A percentile compares a stretch with the other conserved stretches of the same genome.
These are phyloP conservation scores for Candida freyschussii DNA, from an alignment of 1,139 yeast genomes.

Conservation along the genomic window DNA sequence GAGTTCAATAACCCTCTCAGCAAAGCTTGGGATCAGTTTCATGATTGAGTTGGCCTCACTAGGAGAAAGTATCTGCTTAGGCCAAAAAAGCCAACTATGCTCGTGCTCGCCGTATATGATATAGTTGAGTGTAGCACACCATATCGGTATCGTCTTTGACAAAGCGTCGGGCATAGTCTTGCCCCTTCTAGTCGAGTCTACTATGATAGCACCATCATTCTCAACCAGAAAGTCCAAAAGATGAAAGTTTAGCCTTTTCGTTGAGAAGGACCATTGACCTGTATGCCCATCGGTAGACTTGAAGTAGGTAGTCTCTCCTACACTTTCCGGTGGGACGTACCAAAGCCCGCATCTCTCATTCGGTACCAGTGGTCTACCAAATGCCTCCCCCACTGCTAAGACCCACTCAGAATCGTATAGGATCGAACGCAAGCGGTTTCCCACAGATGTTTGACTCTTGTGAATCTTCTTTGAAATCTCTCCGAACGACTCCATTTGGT, in stretches of 20 bases:
- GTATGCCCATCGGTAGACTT: conserved; percentile 91
- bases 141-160: conserved; percentile 81
- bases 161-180: conserved; percentile 82
- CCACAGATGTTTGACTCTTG: conserved; percentile 51
- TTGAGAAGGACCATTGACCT: conserved; percentile 72
- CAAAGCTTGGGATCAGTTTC: conserved; percentile 45
- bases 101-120: conserved; percentile 39
- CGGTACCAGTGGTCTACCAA: conserved; percentile 46
- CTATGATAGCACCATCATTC: conserved; percentile 50
- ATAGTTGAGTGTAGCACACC: conserved; percentile 79
- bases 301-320: conserved; percentile 57
- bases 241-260: conserved; percentile 70
- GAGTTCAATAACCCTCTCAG: conserved; percentile 38
- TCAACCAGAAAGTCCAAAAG: conserved; percentile 44
- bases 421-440: conserved; percentile 69
- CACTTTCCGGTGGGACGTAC: conserved; percentile 53
- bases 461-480: conserved; percentile 36
- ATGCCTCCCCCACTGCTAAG: conserved; percentile 28
- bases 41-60: conserved; percentile 56
- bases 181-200: conserved; percentile 84
- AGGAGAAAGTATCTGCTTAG: conserved; percentile 48
- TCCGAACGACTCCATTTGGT: too few species aligned
- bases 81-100: conserved; percentile 39
- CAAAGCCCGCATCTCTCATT: conserved; percentile 88
- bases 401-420: conserved; percentile 52